Evolutionary conservation across 1,284 basidiomycete genomes (phyloP), one percentile per base, ranked within the genome.

Genomic region (Marasmius oreades): DNA sequence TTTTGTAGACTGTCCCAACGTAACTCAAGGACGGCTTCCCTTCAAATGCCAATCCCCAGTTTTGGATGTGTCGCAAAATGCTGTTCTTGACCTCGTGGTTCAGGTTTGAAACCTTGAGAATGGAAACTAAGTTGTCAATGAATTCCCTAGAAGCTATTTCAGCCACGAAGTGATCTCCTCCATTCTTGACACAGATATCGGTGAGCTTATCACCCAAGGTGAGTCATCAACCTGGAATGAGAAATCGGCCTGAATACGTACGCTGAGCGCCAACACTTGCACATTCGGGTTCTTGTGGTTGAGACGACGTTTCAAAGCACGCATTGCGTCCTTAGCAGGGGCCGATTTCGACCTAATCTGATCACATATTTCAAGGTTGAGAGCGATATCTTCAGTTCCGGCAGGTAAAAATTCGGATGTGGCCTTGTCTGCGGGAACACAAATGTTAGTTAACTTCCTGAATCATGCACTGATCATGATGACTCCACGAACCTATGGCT

Each of bases 251-350:
- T 16, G 28, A 36, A 46, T 18, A 80, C 90, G 67, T 69, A 96
- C 94, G 8, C 85, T 81, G 22, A 98, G 80, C 14, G 93, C 86
- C 56, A 96, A 79, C 47, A 97, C 79, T 71, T 95, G 93, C 10
- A 98, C 95, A 63, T 98, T 97, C 1, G 95, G 95, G 70, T 99
- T 99, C 82, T 92, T 91, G 75, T 98, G 92, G 63, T 88, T 87
- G 50, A 99, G 75, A 42, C 96, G 82, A 34, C 86, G 82, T 73
- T 95, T 95, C 66, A 99, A 79, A 36, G 90, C 85, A 60, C 90
- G 88, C 87, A 95, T 92, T 1, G 96, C 92, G 59, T 91, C 86
- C 70, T 91, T 91, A 10, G 95, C 86, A 23, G 83, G 82, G 0
- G 92, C 90, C 43, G 90, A 86, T 76, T 96, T 96, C 16, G 94